Conservation (phyloP, 805 yeast species). For the Wickerhamiella allomyrinae region DNA sequence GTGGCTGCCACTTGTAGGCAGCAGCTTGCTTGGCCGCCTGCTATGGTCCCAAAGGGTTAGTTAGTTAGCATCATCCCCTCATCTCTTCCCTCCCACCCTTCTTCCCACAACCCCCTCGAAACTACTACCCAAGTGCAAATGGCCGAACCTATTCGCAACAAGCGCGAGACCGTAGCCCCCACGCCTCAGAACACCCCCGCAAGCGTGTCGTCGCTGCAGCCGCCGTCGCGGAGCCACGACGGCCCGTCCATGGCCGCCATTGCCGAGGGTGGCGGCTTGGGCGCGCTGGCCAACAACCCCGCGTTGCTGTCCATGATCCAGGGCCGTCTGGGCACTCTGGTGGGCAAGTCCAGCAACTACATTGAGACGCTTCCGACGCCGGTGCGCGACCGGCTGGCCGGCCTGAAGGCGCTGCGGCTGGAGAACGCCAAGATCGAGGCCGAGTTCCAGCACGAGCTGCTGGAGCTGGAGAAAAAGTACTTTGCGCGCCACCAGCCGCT, state of each 20-base stretch:
- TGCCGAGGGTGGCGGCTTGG: slow-evolving; percentile 38
- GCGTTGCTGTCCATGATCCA: slow-evolving; percentile 75
- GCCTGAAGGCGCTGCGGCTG: slow-evolving; percentile 68
- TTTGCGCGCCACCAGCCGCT: slow-evolving; percentile 60
- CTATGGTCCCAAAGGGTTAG: no score
- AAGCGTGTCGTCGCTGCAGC: slow-evolving; percentile 49
- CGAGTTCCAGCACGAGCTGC: slow-evolving; percentile 78
- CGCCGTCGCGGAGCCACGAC: slow-evolving; percentile 14
- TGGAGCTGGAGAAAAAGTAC: slow-evolving; percentile 73
- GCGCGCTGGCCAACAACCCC: slow-evolving; percentile 46
- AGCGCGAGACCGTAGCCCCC: slow-evolving; percentile 73
- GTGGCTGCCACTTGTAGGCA: no score
- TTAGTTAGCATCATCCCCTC: no score
- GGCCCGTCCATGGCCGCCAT: slow-evolving; percentile 39
- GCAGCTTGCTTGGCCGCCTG: no score
- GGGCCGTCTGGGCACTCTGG: slow-evolving; percentile 69
- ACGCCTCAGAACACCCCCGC: slow-evolving; percentile 99
- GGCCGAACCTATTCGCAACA: slow-evolving; percentile 80
- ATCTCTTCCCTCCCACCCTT: neutral
- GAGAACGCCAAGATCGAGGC: slow-evolving; percentile 73
- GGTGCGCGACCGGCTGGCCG: slow-evolving; percentile 64
- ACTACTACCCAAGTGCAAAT: no score
- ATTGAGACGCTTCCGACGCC: slow-evolving; percentile 56
- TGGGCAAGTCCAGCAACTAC: slow-evolving; percentile 81
- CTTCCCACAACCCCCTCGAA: neutral